Evolutionary conservation across 495 filamentous ascomycete genomes (phyloP).

Genomic region (Zalerion maritima): DNA sequence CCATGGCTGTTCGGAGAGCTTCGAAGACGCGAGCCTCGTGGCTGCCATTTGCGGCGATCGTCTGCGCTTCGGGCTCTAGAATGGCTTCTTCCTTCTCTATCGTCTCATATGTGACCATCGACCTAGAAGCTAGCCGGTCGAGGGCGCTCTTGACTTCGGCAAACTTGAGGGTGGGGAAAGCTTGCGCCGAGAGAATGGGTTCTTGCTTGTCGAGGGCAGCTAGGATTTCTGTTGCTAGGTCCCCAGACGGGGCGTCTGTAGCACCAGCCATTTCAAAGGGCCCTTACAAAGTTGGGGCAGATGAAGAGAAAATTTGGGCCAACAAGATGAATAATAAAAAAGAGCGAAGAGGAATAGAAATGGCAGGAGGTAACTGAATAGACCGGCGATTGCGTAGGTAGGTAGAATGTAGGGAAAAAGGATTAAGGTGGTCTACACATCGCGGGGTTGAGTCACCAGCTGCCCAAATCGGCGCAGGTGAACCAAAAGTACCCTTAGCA

Average conservation of each 20-base stretch:
- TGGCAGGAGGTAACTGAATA: no score
- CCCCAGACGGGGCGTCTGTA: constrained; percentile 17
- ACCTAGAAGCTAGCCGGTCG: constrained; percentile 66
- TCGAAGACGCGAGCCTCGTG: constrained; percentile 94
- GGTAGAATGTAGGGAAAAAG: no score
- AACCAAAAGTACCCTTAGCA: no score
- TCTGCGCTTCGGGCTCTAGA: constrained; percentile 64
- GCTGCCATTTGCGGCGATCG: constrained; percentile 69
- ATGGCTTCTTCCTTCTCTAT: constrained; percentile 63
- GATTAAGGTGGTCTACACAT: no score
- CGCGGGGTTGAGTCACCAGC: no score
- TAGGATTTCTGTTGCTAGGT: constrained; percentile 52
- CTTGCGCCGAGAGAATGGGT: constrained; percentile 56
- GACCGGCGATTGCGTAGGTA: no score
- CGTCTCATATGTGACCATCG: constrained; percentile 76
- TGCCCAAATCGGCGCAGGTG: no score
- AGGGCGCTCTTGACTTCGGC: constrained; percentile 69
- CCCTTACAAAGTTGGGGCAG: no score
- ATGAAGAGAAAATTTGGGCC: no score
- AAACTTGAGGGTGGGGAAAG: constrained; percentile 60
- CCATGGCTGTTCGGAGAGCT: constrained; percentile 59
- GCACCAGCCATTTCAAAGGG: constrained; percentile 18
- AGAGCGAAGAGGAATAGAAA: no score
- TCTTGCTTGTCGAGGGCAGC: constrained; percentile 48
- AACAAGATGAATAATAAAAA: no score